Evolutionary conservation across 495 filamentous ascomycete species (phyloP).

Genomic region (Xylaria scruposa): DNA sequence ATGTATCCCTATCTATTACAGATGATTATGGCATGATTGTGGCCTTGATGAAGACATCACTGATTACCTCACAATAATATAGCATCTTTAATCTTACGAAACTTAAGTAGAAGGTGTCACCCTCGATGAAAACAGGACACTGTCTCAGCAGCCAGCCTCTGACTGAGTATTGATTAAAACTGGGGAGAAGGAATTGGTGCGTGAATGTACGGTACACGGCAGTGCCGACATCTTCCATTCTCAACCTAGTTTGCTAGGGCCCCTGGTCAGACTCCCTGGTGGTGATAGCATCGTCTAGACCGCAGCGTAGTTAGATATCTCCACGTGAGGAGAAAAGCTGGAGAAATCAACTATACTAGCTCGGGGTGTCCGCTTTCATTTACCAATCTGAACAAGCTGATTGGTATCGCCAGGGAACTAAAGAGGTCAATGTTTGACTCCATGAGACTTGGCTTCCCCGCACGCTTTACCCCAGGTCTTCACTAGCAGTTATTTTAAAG

Average conservation of each 20-base stretch:
- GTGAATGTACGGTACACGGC: neutral
- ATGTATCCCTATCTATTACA: neutral
- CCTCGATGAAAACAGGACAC: neutral
- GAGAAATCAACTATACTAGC: neutral
- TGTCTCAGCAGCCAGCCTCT: neutral
- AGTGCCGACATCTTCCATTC: neutral
- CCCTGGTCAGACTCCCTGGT: neutral
- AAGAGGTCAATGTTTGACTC: neutral
- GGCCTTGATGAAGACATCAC: too few species aligned
- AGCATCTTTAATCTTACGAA: neutral
- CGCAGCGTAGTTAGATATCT: neutral
- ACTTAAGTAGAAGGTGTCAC: neutral
- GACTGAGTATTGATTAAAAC: neutral
- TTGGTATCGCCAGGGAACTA: neutral
- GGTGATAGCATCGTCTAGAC: neutral
- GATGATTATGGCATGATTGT: neutral
- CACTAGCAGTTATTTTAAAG: neutral
- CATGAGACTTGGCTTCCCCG: neutral
- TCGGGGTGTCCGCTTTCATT: neutral
- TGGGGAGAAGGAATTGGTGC: neutral
- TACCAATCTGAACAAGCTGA: neutral
- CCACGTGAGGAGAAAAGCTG: conserved; percentile 6
- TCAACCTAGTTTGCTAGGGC: neutral
- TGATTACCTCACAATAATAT: neutral
- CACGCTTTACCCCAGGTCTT: conserved; percentile 4